These are phyloP conservation scores for Rhizopus arrhizus DNA, from an alignment of 371 early-diverging fungal species.

Conservation along the genomic window DNA sequence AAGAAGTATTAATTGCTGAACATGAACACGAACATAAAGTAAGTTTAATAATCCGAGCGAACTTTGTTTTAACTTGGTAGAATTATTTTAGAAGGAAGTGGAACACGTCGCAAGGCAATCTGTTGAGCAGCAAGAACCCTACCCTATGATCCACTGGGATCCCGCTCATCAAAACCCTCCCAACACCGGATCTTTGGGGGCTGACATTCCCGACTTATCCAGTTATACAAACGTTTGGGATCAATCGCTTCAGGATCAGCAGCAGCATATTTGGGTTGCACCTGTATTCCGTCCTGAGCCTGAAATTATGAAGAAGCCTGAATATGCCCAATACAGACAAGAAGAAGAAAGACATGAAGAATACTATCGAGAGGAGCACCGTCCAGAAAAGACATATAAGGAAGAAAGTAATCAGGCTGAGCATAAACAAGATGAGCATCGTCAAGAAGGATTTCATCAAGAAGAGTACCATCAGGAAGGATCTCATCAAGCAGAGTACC, in stretches of 20 bases:
- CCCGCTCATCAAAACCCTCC: slow-evolving; percentile 36
- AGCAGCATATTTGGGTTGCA: slow-evolving; percentile 26
- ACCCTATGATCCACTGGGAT: slow-evolving; percentile 35
- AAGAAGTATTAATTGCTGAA: slow-evolving; percentile 10
- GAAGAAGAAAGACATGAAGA: slow-evolving; percentile 12
- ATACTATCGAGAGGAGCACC: slow-evolving; percentile 7
- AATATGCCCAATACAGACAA: slow-evolving; percentile 22
- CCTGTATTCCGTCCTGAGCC: slow-evolving; percentile 29
- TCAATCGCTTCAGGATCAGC: slow-evolving; percentile 13
- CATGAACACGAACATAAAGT: not conserved
- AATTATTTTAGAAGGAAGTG: no score
- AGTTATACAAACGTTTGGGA: slow-evolving; percentile 34
- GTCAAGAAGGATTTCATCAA: slow-evolving; percentile 6
- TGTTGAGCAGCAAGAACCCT: slow-evolving; percentile 10
- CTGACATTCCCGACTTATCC: slow-evolving; percentile 37
- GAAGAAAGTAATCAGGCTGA: no score
- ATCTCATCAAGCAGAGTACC: not conserved
- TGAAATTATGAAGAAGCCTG: slow-evolving; percentile 24
- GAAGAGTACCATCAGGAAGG: not conserved
- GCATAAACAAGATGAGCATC: slow-evolving; percentile 6
- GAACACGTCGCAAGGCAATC: no score
- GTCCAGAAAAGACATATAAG: no score
- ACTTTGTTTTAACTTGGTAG: no score
- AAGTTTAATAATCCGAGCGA: no score
- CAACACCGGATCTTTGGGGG: slow-evolving; percentile 21